Conservation (phyloP, 78 protist species). For the Diacronema lutheri region DNA sequence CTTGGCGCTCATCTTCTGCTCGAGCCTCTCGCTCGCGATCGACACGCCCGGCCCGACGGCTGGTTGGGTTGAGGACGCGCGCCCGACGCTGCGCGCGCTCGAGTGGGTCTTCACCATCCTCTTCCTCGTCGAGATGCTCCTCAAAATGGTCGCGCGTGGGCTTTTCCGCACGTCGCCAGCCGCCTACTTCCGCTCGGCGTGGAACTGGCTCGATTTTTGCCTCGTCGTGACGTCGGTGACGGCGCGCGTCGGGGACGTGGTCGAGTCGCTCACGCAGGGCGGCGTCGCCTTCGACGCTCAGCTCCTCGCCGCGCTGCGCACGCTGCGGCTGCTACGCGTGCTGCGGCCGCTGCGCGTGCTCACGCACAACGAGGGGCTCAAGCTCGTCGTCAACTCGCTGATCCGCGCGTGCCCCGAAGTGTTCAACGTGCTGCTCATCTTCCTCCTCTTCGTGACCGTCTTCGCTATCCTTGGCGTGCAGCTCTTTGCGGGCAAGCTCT, state of each 20-base stretch:
- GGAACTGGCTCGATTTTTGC: constrained; percentile 35
- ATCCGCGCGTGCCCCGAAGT: not conserved
- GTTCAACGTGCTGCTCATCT: not conserved
- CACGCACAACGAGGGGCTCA: not conserved
- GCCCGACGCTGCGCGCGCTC: too few relatives aligned
- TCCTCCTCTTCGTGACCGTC: constrained; percentile 22
- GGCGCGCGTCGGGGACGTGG: not conserved
- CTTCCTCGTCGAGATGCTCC: not conserved
- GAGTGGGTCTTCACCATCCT: not conserved
- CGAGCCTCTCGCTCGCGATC: constrained; percentile 15
- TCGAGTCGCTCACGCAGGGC: too few relatives aligned
- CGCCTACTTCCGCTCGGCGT: not conserved
- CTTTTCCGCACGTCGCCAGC: too few relatives aligned
- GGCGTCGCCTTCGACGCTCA: too few relatives aligned
- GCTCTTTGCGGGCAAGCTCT: not conserved
- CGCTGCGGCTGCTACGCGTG: constrained; percentile 17
- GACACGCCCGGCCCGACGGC: not conserved
- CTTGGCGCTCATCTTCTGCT: constrained; percentile 21
- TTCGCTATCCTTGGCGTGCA: constrained; percentile 61
- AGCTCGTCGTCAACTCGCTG: not conserved
- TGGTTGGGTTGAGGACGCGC: too few relatives aligned
- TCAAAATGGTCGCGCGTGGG: not conserved
- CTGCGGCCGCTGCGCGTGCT: constrained; percentile 42
- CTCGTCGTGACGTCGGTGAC: constrained; percentile 4
- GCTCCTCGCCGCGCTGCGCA: not conserved